A percentile compares a stretch with the other conserved stretches of the same genome.
phyloP scores from a whole-genome alignment of 345 rosid species.

The Angophora floribunda region DNA sequence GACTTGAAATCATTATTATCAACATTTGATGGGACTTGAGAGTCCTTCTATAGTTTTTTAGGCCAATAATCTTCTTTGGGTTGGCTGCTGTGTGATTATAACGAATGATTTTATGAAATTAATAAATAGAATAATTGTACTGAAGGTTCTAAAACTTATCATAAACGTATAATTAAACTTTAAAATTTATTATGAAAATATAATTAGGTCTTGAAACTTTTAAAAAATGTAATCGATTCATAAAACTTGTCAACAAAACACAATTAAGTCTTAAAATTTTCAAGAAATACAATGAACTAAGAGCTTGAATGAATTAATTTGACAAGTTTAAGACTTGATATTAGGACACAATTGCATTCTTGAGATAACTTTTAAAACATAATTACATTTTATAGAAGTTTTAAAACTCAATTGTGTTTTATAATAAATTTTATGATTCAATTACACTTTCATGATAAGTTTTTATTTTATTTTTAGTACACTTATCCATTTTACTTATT shows the following conservation, averaged over 20 bases:
- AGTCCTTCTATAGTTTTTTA: background rate
- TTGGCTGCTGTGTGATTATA: background rate
- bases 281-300: too few relatives aligned
- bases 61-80: background rate
- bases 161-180: fast-evolving
- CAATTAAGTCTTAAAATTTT: too few relatives aligned
- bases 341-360: too few relatives aligned
- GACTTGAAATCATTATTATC: background rate
- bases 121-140: background rate
- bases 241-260: fast-evolving
- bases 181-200: fast-evolving
- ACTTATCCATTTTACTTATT: too few relatives aligned
- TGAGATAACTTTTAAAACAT: too few relatives aligned
- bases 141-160: too few relatives aligned
- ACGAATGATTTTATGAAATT: background rate
- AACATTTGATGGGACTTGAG: background rate
- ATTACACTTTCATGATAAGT: too few relatives aligned
- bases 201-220: fast-evolving
- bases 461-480: too few relatives aligned
- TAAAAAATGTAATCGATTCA: fast-evolving
- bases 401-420: fast-evolving
- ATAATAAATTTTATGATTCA: too few relatives aligned
- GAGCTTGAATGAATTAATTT: too few relatives aligned
- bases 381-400: too few relatives aligned
- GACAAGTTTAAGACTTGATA: too few relatives aligned